Evolutionary conservation across 805 yeast genomes (phyloP), one percentile per base, ranked within the genome.

Genomic region (Candida piceae): DNA sequence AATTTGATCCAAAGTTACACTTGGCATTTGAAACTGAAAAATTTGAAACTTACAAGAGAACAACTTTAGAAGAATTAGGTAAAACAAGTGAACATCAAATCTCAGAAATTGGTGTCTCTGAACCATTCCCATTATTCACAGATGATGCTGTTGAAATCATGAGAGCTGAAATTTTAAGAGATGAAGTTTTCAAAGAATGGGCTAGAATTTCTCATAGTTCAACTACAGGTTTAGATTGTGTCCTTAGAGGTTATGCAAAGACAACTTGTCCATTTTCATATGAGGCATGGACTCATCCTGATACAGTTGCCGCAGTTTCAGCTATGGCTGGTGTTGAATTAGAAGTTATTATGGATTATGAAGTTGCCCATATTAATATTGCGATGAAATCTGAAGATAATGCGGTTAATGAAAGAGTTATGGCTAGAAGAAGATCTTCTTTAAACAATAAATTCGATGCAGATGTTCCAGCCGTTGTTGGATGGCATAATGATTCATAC

Each of bases 401-500:
- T 12, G 70, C 65, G 1, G 54, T 53, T 22, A 50, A 57, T 13
- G 66, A 69, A 38, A 37, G 34, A 32, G 31, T 53, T 16, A 22
- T 28, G 15, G 46, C 50, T 8, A 44, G 49, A 37, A 52, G 61
- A 48, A 49, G 44, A 34, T 35, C 46, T 7, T 45, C 60, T 1
- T 39, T 57, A 41, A 40, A 42, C 7, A 47, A 46, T 32, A 47
- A 46, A 16, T 38, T 38, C 35, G 55, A 55, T 23, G 57, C 52
- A 5, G 67, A 69, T 28, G 64, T 73, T 34, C 76, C 76, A 10
- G 80, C 77, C 16, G 66, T 76, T 29, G 79, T 76, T 24, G 74
- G 75, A 21, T 77, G 84, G 84, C 83, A 77, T 60, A 54, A 62
- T 36, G 84, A 77, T 51, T 68, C 78, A n/a, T 76, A 74, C 38